Evolutionary conservation across 2,329 filamentous ascomycete species (phyloP), one percentile per base, ranked within the genome.

Genomic region (Lojkania enalia): DNA sequence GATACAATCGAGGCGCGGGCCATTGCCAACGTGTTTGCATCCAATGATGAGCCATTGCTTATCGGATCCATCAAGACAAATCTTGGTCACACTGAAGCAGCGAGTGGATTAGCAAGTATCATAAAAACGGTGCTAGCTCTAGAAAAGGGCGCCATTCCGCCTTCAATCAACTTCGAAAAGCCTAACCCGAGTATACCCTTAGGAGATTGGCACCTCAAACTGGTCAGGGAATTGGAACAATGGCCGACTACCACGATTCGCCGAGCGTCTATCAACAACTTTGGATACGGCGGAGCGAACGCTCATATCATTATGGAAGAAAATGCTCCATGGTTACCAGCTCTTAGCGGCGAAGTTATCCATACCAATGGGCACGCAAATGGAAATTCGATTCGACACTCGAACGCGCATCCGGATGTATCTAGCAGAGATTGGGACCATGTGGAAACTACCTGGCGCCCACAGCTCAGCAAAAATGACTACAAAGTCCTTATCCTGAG

Each of bases 91-190:
- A 30, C 45, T 1, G 58, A 61, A 20, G 39, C 37, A 16, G 48
- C 50, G 6, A 42, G 33, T 33, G 58, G 58, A 1, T 6, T 61
- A 4, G 49, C 54, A 4, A 38, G 31, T 11, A 16, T 61, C 13
- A 49, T 61, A 19, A 61, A 61, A 33, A 64, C 61, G 3, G 44
- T 46, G 5, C 20, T 48, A 16, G 27, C 48, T 23, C 27, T 58
- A 49, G 77, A 12, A 77, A 61, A 63, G 23, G 57, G 57, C 3
- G 29, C 45, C n/a, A 49, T 63, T 1, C 51, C 63, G 2, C 65
- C 66, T 0, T 61, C 64, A 15, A 45, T 45, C 11, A 47, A 56
- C 15, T 52, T 64, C 18, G 42, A 33, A 2, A 35, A 15, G 7
- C 23, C 27, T 5, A 49, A 49, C 16, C 42, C 42, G 3, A 29